Base-by-base conservation (phyloP, 106 monocot species). In the Acorus gramineus region DNA sequence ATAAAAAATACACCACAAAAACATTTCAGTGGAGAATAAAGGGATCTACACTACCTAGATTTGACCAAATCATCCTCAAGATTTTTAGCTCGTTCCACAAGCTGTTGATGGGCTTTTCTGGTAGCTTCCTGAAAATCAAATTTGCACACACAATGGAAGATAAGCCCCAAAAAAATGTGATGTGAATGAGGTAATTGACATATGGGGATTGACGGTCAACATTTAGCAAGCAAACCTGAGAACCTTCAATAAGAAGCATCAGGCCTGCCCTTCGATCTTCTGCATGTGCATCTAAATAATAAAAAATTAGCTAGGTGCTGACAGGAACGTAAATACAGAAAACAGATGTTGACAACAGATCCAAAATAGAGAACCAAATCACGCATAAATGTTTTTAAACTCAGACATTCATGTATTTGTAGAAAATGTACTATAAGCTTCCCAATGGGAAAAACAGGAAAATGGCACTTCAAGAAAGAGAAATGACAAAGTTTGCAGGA, bases 31-130 rank as follows among this genome's bases (percentile, higher is more conserved):
- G 10, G 6, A 62, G 14, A 56, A 65, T 11, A 50, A 14, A 56
- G 44, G 43, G 8, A 28, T 2, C 11, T 46, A 57, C 8, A 68
- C 3, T 73, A 96, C 95, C 90, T 87, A 65, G 75, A 60, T 44
- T 67, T 77, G 53, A 68, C 44, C 68, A 89, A 70, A 14, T 98
- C 98, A 61, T 86, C 72, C 58, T 98, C 92, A 57, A 92, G 75
- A 68, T 50, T 73, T 69, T 57, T 81, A 49, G 78, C 69, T 66
- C 85, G 98, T 47, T 79, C 81, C 43, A 74, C 50, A 60, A 98
- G 72, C 64, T 84, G 69, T 52, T 81, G 81, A 67, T 92, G 64
- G 2, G 79, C 78, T 58, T 78, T 92, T 66, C 78, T 98, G 47
- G 82, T 76, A 50, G 67, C 71, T 63, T 86, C 91, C 87, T 89